Conservation (phyloP, 192 early-diverging fungal genomes). For the Coemansia sp. region DNA sequence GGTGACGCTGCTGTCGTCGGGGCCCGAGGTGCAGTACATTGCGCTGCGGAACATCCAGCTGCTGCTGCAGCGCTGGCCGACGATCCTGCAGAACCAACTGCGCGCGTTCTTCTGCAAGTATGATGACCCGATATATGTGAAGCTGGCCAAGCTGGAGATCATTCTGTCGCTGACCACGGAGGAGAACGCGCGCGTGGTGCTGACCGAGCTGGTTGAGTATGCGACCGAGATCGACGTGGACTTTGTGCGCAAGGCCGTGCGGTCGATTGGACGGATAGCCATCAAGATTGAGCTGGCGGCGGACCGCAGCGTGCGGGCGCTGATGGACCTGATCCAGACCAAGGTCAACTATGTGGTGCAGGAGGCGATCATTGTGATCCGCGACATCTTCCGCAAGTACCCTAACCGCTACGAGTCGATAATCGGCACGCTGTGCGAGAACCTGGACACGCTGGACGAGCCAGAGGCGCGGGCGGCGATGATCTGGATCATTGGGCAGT, state of each 20-base stretch:
- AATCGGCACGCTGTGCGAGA: constrained; percentile 89
- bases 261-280: constrained; percentile 94
- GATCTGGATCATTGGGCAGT: constrained; percentile 99
- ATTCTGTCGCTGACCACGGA: constrained; percentile 82
- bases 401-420: constrained; percentile 95
- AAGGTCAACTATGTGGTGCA: constrained; percentile 98
- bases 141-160: constrained; percentile 94
- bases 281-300: constrained; percentile 90
- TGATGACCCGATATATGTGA: constrained; percentile 98
- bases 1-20: constrained; percentile 83
- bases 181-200: constrained; percentile 80
- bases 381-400: constrained; percentile 98
- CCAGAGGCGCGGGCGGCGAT: constrained; percentile 97
- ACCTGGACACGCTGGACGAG: constrained; percentile 93
- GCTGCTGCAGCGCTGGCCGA: constrained; percentile 85
- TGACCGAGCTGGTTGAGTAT: constrained; percentile 92
- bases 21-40: constrained; percentile 96
- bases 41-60: constrained; percentile 94
- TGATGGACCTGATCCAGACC: constrained; percentile 91
- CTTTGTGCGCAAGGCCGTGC: constrained; percentile 95
- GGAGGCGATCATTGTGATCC: constrained; percentile 96
- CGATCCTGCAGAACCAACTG: constrained; percentile 86
- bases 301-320: constrained; percentile 78
- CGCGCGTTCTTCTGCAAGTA: constrained; percentile 99
- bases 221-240: constrained; percentile 96